phyloP scores from a whole-genome alignment of 106 monocot species.

The Dendrobium officinale region DNA sequence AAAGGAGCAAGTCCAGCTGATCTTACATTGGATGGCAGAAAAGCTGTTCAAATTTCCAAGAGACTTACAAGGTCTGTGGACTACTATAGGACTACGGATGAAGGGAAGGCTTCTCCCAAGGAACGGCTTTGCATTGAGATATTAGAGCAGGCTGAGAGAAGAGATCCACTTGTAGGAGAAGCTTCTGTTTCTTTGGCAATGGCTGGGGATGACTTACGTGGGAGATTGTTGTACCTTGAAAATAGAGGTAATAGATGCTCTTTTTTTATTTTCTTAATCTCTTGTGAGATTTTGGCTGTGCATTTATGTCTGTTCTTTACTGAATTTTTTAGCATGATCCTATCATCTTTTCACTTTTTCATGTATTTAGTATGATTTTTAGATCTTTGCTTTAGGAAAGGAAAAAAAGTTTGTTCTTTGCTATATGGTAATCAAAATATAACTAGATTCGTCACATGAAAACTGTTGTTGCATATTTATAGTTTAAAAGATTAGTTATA shows the following conservation, averaged over 20 bases:
- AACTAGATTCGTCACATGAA: not conserved
- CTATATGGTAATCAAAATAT: not conserved
- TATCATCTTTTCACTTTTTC: not conserved
- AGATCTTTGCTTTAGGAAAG: not conserved
- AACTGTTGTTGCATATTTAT: not conserved
- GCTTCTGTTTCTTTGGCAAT: constrained; percentile 37
- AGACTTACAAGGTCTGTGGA: constrained; percentile 53
- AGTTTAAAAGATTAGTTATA: not conserved
- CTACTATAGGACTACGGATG: constrained; percentile 27
- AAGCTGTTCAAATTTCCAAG: constrained; percentile 70
- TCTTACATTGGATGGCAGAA: constrained; percentile 51
- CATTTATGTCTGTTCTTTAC: not conserved
- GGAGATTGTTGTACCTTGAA: constrained; percentile 70
- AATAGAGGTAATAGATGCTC: constrained; percentile 53
- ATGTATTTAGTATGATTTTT: not conserved
- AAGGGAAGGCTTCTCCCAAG: constrained; percentile 40
- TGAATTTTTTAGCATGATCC: not conserved
- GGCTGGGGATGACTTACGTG: constrained; percentile 43
- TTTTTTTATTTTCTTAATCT: not conserved
- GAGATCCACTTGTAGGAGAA: constrained; percentile 43
- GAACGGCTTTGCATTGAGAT: constrained; percentile 73
- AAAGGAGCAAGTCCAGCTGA: constrained; percentile 69
- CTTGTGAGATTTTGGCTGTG: not conserved
- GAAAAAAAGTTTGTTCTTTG: not conserved
- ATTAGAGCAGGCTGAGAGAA: constrained; percentile 69